Base-by-base conservation (phyloP, 345 rosid species). In the Pseudoturritis turrita region DNA sequence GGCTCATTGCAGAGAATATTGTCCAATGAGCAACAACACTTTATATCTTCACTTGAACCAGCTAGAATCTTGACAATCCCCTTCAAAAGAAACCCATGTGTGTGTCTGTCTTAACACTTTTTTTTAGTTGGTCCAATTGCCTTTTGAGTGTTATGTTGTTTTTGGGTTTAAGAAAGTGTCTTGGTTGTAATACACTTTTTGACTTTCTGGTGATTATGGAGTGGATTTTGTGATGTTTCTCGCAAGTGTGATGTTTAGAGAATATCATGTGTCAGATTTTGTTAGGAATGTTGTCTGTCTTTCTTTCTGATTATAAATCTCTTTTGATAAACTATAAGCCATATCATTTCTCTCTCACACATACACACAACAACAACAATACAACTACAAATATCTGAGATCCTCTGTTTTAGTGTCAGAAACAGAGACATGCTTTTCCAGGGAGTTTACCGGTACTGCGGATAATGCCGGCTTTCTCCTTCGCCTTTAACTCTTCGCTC, bases 371-470 rank as follows among this genome's bases (percentile, higher is more conserved):
- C 55, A 33, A 23, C 15, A 36, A 65, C 8, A 12, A 12, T 37
- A 64, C 11, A 74, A 28, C 67, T 50, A 74, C 44, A 49, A 7
- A 28, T 43, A 59, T 51, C 11, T 51, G 45, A 40, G 65, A 45
- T 31, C 33, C 7, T 76, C 17, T 76, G 59, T 63, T 54, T 53
- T 14, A 14, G 47, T 26, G 37, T 76, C 47, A 76, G 76, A 70
- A 79, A 74, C 79, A 73, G 36, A 58, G 61, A 64, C 74, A 67
- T 68, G 61, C 19, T 29, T 73, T 67, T 23, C 65, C 75, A 1
- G 96, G 97, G 66, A 79, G 15, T 78, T 79, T 66, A 72, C 94
- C 94, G 8, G 89, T 87, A 53, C 52, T 71, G 51, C 92, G 81
- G 46, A 82, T 68, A 41, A 26, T 69, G 12, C 81, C 52, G 11